Evolutionary conservation across 345 rosid species (phyloP).

Genomic region (Cochlearia excelsa): DNA sequence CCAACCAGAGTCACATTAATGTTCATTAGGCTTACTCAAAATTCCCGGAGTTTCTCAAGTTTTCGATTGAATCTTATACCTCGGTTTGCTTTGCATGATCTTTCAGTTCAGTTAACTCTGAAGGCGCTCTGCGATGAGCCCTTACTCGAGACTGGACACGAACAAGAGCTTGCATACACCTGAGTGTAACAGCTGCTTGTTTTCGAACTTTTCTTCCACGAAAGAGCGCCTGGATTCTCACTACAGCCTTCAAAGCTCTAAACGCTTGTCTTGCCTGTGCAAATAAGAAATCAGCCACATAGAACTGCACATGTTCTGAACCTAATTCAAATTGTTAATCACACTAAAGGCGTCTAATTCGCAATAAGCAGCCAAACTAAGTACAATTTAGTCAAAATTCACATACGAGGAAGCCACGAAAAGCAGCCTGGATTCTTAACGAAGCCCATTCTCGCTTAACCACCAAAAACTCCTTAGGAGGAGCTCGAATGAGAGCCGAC

Average conservation of each 20-base stretch:
- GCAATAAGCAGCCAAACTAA: neutral
- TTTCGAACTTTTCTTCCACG: conserved; percentile 79
- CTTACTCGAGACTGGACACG: conserved; percentile 78
- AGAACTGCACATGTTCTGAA: too few species aligned
- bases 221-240: conserved; percentile 87
- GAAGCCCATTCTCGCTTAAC: conserved; percentile 86
- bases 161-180: conserved; percentile 98
- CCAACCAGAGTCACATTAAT: conserved; percentile 9
- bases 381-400: neutral
- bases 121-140: conserved; percentile 45
- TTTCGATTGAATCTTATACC: conserved; percentile 38
- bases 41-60: neutral
- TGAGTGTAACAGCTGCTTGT: conserved; percentile 85
- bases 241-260: conserved; percentile 82
- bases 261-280: conserved; percentile 72
- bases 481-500: conserved; percentile 76
- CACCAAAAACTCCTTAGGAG: conserved; percentile 58
- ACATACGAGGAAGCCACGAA: conserved; percentile 74
- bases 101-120: conserved; percentile 35
- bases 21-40: neutral
- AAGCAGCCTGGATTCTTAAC: conserved; percentile 80
- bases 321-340: too few species aligned
- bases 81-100: conserved; percentile 68
- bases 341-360: too few species aligned
- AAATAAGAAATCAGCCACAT: neutral